Conservation (phyloP, 2,329 filamentous ascomycete species). For the Huntiella savannae region DNA sequence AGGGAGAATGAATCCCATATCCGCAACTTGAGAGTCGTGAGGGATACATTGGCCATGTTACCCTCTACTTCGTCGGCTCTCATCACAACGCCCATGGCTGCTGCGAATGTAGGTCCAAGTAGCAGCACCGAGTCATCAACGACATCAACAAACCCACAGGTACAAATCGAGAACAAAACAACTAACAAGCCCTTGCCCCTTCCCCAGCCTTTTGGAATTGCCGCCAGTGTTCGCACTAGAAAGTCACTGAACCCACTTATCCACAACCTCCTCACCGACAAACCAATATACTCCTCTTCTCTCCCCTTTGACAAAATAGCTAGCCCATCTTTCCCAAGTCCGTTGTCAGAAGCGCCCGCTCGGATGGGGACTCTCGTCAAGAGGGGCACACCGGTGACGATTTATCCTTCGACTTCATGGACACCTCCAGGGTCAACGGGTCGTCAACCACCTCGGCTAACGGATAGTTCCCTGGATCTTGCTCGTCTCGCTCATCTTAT, state of each 20-base stretch:
- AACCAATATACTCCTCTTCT: conserved; percentile 80
- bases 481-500: conserved; percentile 69
- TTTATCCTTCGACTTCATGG: conserved; percentile 54
- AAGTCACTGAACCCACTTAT: conserved; percentile 63
- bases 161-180: too few relatives aligned
- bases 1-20: conserved; percentile 28
- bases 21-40: conserved; percentile 55
- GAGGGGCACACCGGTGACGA: conserved; percentile 71
- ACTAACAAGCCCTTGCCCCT: too few relatives aligned
- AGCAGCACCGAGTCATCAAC: background rate
- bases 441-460: conserved; percentile 54
- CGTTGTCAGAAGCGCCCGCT: conserved; percentile 8
- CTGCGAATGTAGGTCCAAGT: conserved; percentile 29
- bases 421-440: conserved; percentile 24
- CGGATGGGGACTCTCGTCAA: conserved; percentile 62
- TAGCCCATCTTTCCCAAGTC: conserved; percentile 3
- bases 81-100: conserved; percentile 71
- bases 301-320: conserved; percentile 52
- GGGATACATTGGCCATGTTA: conserved; percentile 51
- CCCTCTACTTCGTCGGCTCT: conserved; percentile 73
- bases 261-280: conserved; percentile 89
- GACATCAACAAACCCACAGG: too few relatives aligned
- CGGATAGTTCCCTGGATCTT: conserved; percentile 67
- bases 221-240: conserved; percentile 21
- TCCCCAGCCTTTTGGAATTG: conserved; percentile 14